Base-by-base conservation (phyloP, 768 basidiomycete genomes). In the Leccinum longicurvipes region DNA sequence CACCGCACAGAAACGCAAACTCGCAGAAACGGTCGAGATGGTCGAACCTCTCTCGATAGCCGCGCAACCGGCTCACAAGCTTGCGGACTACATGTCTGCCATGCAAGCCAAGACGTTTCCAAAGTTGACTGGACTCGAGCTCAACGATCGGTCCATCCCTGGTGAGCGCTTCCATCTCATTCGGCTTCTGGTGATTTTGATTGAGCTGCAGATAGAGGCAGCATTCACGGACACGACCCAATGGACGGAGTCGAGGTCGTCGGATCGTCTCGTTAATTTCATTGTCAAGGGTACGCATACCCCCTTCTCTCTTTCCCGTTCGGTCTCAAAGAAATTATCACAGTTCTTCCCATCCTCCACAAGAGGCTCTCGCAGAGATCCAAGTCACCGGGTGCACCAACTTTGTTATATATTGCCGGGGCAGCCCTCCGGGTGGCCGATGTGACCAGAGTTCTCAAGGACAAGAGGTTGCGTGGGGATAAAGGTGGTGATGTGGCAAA, bases 391-490 rank as follows among this genome's bases (percentile, higher is more conserved):
- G 93, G 93, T n/a, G 82, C 92, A 36, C 96, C 96, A 2, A 91
- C 92, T 3, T 75, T 97, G 42, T 73, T 99, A 12, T 89, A 93
- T 65, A 70, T 98, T 45, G 81, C 92, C 15, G 84, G 86, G 25
- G 91, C 94, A n/a, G 96, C 96, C 4, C 78, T 98, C 32, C 82
- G 96, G 50, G 94, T 93, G n/a, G 87, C 85, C 50, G 93, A 98
- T 71, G 82, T 93, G 19, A 88, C 90, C 34, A 77, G 92, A 56
- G 75, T 83, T 51, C 77, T 93, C 53, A 86, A 81, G 69, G 80
- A 85, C 71, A 84, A 81, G 71, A 81, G 73, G 59, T 76, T 91
- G 50, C 77, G 84, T 53, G 87, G 89, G 32, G 86, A 90, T 23
- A 94, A 92, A 67, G 86, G 91, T 53, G 93, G 91, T 11, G 92